These are phyloP conservation scores for Phyllosticta capitalensis DNA, from an alignment of 2,329 filamentous ascomycete genomes.

Conservation along the genomic window DNA sequence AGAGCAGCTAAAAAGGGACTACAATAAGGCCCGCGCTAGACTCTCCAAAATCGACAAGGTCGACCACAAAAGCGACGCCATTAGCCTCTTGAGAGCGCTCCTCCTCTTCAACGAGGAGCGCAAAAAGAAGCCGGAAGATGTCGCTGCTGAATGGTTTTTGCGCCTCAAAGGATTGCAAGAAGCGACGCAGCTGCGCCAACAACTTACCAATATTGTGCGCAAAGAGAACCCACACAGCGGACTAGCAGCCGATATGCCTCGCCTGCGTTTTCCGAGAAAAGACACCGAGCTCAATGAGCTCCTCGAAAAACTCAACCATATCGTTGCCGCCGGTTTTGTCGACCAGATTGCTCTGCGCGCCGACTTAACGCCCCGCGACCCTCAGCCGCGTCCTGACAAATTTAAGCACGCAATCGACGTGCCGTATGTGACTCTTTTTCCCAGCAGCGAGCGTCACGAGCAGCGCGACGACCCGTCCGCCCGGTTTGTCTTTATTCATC, in stretches of 20 bases:
- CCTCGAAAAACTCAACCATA: conserved; percentile 64
- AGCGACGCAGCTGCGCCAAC: conserved; percentile 68
- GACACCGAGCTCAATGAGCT: conserved; percentile 44
- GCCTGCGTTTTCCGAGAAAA: conserved; percentile 51
- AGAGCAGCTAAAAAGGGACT: conserved; percentile 53
- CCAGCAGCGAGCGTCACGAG: conserved; percentile 40
- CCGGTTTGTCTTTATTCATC: conserved; percentile 76
- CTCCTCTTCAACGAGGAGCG: conserved; percentile 65
- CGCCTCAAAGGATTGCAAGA: conserved; percentile 81
- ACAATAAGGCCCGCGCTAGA: conserved; percentile 64
- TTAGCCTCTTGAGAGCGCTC: conserved; percentile 82
- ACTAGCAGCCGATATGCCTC: conserved; percentile 31
- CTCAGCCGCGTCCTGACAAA: conserved; percentile 49
- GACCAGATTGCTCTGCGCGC: conserved; percentile 90
- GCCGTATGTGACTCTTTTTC: conserved; percentile 77
- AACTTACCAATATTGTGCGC: conserved; percentile 73
- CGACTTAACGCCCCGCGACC: conserved; percentile 57
- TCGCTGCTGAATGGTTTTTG: conserved; percentile 78
- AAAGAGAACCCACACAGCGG: conserved; percentile 53
- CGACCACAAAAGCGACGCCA: conserved; percentile 75
- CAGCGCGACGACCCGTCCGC: conserved; percentile 41
- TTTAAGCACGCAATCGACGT: conserved; percentile 85
- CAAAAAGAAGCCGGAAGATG: conserved; percentile 46
- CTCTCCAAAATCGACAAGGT: conserved; percentile 74
- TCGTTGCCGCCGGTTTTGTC: conserved; percentile 84